Conservation (phyloP, 306 rosid species). For the Hylodesmum podocarpum region DNA sequence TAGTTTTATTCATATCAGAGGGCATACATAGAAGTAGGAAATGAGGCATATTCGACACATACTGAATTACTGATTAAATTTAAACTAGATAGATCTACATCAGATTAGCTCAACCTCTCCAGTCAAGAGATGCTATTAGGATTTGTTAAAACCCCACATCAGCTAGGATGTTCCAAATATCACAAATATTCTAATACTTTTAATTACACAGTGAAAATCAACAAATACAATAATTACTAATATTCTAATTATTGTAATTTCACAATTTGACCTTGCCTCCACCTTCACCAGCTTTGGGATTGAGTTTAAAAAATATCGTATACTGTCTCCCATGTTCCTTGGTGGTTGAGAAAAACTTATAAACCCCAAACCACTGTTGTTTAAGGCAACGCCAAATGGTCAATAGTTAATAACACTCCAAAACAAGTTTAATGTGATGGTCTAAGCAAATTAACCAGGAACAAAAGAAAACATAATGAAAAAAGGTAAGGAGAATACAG, state of each 20-base stretch:
- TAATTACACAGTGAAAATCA: background rate
- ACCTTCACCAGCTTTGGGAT: background rate
- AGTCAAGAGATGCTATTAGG: background rate
- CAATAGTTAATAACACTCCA: slow-evolving; percentile 9
- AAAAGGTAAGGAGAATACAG: background rate
- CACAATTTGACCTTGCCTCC: background rate
- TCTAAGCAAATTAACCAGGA: slow-evolving; percentile 9
- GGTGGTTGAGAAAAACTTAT: slow-evolving; percentile 4
- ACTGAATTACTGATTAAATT: background rate
- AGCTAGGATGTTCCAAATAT: background rate
- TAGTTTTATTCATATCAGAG: background rate
- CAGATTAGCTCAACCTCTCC: background rate
- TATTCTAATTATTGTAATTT: background rate
- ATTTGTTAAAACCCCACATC: slow-evolving; percentile 1
- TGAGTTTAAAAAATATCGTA: background rate
- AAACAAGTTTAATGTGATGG: slow-evolving; percentile 11
- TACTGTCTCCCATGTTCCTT: background rate
- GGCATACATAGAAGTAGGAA: background rate
- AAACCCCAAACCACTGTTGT: background rate
- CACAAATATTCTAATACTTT: background rate
- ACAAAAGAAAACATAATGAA: background rate
- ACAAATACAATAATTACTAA: background rate
- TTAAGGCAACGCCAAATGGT: slow-evolving; percentile 12
- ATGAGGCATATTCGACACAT: background rate
- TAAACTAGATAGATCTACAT: background rate